Conservation (phyloP, 352 stramenopile species). For the Globisporangium rhizosaccharum region DNA sequence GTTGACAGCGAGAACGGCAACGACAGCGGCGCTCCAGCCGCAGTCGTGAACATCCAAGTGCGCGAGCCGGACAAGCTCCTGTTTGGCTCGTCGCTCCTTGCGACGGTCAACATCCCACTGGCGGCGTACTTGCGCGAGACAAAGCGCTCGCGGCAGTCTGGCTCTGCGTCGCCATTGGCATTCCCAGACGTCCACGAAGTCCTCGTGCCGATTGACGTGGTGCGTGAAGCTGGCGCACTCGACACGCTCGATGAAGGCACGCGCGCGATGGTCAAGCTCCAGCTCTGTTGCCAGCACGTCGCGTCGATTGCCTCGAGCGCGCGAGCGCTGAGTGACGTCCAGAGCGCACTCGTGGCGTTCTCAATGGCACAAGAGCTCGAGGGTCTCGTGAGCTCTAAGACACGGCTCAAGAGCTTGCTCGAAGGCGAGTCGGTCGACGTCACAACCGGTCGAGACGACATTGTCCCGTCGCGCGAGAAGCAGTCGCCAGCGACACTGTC, state of each 20-base stretch:
- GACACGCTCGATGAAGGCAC: constrained; percentile 10
- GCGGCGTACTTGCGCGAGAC: constrained; percentile 30
- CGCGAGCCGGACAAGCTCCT: constrained; percentile 64
- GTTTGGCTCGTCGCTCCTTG: constrained; percentile 66
- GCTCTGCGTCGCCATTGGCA: background rate
- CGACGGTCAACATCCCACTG: constrained; percentile 39
- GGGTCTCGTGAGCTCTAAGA: constrained; percentile 56
- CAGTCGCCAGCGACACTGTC: constrained; percentile 10
- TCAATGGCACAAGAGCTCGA: constrained; percentile 50
- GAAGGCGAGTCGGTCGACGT: constrained; percentile 72
- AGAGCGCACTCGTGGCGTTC: constrained; percentile 29
- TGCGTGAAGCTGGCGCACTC: background rate
- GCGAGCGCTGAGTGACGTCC: background rate
- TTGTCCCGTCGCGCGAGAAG: constrained; percentile 5
- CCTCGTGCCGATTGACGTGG: constrained; percentile 34
- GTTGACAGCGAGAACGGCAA: constrained; percentile 9
- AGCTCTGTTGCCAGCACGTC: constrained; percentile 39
- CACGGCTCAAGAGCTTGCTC: constrained; percentile 57
- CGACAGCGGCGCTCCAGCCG: constrained; percentile 5
- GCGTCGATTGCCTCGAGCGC: constrained; percentile 12
- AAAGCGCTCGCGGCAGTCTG: background rate
- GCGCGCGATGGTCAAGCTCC: constrained; percentile 32
- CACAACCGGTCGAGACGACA: constrained; percentile 37
- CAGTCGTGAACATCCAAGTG: constrained; percentile 50
- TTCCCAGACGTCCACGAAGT: constrained; percentile 39